These are phyloP conservation scores for Suillus decipiens DNA, from an alignment of 768 basidiomycete genomes.

Conservation along the genomic window DNA sequence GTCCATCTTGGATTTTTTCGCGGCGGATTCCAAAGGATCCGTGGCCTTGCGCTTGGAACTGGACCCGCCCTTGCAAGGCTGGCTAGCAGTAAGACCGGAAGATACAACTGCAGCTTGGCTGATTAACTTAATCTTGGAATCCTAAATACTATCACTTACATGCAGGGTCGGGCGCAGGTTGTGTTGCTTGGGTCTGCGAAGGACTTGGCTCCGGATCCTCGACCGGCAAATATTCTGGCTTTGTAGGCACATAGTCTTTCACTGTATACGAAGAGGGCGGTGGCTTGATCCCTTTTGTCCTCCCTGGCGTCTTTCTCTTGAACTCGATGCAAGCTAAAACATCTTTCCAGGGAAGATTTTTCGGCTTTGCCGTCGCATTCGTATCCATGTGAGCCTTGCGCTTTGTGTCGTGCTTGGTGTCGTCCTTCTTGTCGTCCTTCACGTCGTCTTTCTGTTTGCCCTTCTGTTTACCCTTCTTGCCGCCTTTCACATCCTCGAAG, in stretches of 20 bases:
- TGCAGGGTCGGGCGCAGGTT: not conserved
- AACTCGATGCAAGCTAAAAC: not conserved
- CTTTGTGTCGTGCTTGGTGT: no score
- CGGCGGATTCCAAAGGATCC: not conserved
- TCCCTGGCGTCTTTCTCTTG: not conserved
- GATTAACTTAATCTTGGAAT: not conserved
- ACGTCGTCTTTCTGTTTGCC: no score
- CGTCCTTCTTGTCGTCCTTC: no score
- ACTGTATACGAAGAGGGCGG: not conserved
- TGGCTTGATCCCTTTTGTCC: not conserved
- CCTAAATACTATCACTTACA: not conserved
- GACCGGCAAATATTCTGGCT: not conserved
- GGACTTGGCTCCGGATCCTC: not conserved
- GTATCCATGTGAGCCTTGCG: no score
- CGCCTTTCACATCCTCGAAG: no score
- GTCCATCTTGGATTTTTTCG: not conserved
- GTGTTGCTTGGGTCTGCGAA: not conserved
- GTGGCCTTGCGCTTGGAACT: not conserved
- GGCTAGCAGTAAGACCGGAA: not conserved
- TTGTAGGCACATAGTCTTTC: not conserved
- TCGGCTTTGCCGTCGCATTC: not conserved
- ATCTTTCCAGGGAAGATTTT: not conserved
- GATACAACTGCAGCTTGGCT: not conserved
- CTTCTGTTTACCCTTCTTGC: no score
- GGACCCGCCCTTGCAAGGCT: not conserved